Conservation (phyloP, 176 grass and related monocot species). For the Dactylis glomerata region DNA sequence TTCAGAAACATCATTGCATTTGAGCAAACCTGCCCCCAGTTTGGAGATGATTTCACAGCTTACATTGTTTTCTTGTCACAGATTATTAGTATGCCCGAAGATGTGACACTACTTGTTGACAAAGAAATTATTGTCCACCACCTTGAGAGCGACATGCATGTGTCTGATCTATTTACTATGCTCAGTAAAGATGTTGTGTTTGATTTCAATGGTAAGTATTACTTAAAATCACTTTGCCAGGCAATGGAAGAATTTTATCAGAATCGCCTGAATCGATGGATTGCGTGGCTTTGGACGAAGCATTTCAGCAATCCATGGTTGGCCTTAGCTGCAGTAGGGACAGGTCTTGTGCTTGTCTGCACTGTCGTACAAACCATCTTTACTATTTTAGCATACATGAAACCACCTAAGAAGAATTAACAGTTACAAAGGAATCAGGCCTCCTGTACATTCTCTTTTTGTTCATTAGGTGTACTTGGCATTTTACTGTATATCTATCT, state of each 20-base stretch:
- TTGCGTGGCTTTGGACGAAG: not conserved
- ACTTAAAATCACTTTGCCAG: not conserved
- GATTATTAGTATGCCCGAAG: not conserved
- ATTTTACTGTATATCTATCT: no score
- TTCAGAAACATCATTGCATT: not conserved
- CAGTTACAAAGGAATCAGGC: no score
- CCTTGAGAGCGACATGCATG: not conserved
- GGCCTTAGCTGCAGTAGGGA: not conserved
- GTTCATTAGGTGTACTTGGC: no score
- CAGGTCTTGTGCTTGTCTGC: not conserved
- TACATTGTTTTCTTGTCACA: not conserved
- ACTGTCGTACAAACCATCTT: not conserved
- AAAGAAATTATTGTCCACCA: not conserved
- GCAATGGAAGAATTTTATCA: not conserved
- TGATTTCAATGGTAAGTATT: not conserved
- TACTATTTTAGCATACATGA: not conserved
- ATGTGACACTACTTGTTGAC: not conserved
- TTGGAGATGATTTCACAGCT: not conserved
- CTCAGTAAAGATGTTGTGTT: not conserved
- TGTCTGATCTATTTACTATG: not conserved
- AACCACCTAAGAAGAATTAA: not conserved
- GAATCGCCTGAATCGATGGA: not conserved
- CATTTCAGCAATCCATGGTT: slow-evolving; percentile 27
- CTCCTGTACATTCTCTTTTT: no score
- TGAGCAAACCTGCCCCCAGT: not conserved